These are phyloP conservation scores for Pythium vanterpoolii DNA, from an alignment of 352 stramenopile genomes.

Conservation along the genomic window DNA sequence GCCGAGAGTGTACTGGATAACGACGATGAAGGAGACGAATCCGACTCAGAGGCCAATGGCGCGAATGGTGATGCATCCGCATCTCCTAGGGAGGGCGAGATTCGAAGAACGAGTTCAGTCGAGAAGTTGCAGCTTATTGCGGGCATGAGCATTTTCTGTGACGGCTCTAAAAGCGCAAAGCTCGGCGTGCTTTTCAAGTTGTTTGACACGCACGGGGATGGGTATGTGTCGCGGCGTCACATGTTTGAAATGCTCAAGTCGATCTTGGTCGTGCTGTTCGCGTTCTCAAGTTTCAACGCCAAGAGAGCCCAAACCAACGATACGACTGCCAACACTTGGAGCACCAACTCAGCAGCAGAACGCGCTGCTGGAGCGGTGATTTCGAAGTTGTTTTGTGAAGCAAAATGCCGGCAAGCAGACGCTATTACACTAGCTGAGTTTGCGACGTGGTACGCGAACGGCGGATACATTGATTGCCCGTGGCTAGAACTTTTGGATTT, in stretches of 20 bases:
- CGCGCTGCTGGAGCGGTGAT: slow-evolving; percentile 87
- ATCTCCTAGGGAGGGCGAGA: background rate
- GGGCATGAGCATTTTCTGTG: slow-evolving; percentile 93
- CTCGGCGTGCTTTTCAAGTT: slow-evolving; percentile 86
- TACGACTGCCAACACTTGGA: slow-evolving; percentile 54
- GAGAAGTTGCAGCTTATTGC: slow-evolving; percentile 66
- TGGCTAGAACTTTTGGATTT: slow-evolving; percentile 97
- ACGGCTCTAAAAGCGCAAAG: slow-evolving; percentile 94
- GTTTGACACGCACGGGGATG: slow-evolving; percentile 61
- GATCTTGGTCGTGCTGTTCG: slow-evolving; percentile 77
- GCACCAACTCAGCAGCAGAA: slow-evolving; percentile 79
- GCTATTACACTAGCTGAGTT: slow-evolving; percentile 93
- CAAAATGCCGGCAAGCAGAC: slow-evolving; percentile 55
- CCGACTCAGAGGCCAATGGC: slow-evolving; percentile 2
- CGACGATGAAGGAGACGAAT: slow-evolving; percentile 30
- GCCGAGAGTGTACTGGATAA: slow-evolving; percentile 56
- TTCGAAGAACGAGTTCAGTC: slow-evolving; percentile 49
- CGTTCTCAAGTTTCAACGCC: slow-evolving; percentile 78
- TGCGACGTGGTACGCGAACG: slow-evolving; percentile 94
- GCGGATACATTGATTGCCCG: slow-evolving; percentile 92
- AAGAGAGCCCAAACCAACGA: slow-evolving; percentile 62
- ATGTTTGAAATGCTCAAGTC: slow-evolving; percentile 84
- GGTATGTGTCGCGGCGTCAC: slow-evolving; percentile 61
- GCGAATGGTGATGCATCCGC: background rate
- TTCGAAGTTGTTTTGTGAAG: slow-evolving; percentile 87